Evolutionary conservation across 2,329 filamentous ascomycete genomes (phyloP).

Genomic region (Fusarium humuli): DNA sequence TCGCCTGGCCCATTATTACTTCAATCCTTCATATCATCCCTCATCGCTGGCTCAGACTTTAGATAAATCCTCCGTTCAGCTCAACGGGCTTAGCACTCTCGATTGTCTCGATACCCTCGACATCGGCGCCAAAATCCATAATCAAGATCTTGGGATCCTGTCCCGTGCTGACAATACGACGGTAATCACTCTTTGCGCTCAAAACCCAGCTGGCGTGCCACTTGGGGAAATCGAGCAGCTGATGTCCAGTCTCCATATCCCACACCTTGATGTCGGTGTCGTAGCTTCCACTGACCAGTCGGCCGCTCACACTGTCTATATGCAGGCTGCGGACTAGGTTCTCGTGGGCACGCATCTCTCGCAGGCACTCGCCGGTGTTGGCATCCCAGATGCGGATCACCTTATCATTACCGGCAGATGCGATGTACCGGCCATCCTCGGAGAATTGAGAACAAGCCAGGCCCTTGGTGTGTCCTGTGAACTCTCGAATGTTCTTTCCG

Average conservation of each 20-base stretch:
- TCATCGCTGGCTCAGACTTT: background rate
- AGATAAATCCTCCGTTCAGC: conserved; percentile 45
- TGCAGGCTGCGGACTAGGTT: conserved; percentile 90
- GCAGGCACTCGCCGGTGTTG: conserved; percentile 85
- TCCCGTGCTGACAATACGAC: conserved; percentile 92
- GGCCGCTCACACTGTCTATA: conserved; percentile 86
- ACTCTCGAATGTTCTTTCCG: conserved; percentile 89
- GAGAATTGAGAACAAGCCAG: conserved; percentile 96
- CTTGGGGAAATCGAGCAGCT: conserved; percentile 86
- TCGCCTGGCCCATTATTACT: conserved; percentile 20
- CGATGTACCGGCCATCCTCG: conserved; percentile 92
- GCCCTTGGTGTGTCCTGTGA: conserved; percentile 89
- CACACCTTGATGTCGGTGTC: conserved; percentile 97
- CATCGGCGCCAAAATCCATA: conserved; percentile 84
- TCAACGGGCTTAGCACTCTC: conserved; percentile 56
- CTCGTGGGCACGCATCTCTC: conserved; percentile 83
- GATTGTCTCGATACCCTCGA: conserved; percentile 69
- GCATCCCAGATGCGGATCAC: conserved; percentile 97
- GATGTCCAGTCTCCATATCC: conserved; percentile 82
- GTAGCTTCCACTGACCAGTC: conserved; percentile 92
- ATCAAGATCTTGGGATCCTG: conserved; percentile 94
- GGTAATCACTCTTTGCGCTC: conserved; percentile 94
- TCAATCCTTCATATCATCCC: background rate
- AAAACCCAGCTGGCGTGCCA: conserved; percentile 98
- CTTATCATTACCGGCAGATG: conserved; percentile 94